Evolutionary conservation across 2,329 filamentous ascomycete species (phyloP).

Genomic region (Nemania sp.): DNA sequence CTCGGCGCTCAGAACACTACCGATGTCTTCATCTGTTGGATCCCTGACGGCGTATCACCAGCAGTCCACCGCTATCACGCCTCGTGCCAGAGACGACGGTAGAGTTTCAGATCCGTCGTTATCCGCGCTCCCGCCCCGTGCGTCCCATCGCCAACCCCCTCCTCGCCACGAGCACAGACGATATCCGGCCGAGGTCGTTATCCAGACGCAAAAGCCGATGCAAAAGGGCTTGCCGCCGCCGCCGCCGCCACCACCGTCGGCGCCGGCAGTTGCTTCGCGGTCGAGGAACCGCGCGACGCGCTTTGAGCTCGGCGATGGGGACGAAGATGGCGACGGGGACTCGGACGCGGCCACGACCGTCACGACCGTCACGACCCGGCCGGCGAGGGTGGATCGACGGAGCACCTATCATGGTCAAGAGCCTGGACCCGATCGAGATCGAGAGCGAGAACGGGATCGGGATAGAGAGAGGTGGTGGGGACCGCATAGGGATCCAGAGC

Average conservation of each 20-base stretch:
- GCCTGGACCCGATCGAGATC: conserved; percentile 1
- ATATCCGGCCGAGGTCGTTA: conserved; percentile 15
- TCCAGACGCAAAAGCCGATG: conserved; percentile 4
- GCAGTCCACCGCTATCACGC: not conserved
- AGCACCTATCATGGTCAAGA: conserved; percentile 17
- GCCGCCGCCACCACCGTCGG: not conserved
- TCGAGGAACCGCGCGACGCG: conserved; percentile 3
- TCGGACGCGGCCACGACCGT: conserved; percentile 16
- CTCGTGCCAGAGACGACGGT: too few species aligned
- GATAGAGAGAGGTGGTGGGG: not conserved
- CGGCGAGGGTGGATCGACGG: conserved; percentile 11
- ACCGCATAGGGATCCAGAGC: conserved; percentile 1
- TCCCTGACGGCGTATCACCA: conserved; percentile 2
- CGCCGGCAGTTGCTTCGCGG: conserved; percentile 2
- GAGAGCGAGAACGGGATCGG: conserved; percentile 2
- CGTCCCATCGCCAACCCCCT: conserved; percentile 6
- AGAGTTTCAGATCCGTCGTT: not conserved
- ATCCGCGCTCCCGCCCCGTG: too few species aligned
- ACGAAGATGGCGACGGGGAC: conserved; percentile 11
- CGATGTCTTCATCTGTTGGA: conserved; percentile 10
- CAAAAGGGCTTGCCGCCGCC: not conserved
- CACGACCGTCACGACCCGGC: conserved; percentile 9
- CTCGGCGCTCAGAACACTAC: conserved; percentile 5
- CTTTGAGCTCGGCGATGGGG: conserved; percentile 20
- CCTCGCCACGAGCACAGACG: conserved; percentile 6